Base-by-base conservation (phyloP, 139 green algal genomes). In the Volvox reticuliferus region DNA sequence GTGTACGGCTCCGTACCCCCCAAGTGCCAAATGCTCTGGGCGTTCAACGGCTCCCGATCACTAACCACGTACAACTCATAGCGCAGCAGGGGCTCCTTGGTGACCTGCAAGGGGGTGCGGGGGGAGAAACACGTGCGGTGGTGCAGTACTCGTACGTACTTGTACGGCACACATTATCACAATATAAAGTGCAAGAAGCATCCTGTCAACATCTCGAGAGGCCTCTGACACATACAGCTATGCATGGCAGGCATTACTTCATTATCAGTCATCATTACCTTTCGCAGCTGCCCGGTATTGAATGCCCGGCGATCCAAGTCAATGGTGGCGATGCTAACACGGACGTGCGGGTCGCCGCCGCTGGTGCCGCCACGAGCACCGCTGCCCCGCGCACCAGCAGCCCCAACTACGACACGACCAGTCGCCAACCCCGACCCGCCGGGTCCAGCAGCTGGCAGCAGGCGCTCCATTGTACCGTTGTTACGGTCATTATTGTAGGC, bases 61-160 rank as follows among this genome's bases (percentile, higher is more conserved):
- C 82, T 88, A 19, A 88, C 65, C 32, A 88, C 82, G 82, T 88
- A 88, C 32, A 88, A 33, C 82, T 88, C 82, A 65, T 79, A 88
- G 17, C 82, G 82, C 63, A 88, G 63, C 19, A 88, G 63, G 1
- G 63, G 63, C 82, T 88, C 82, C 63, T 88, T 88, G 12, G 19
- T 63, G 9, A 88, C 82, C 82, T 88, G 82, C 73, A 44, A 24
- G 73, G 30, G 68, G 17, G 68, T 30, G 30, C 9, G 73, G 26
- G 50, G 73, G 73, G 73, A 50, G 73, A 50, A 32, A 24, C 12
- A 12, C n/a, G 73, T 9, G 73, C 44, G 30, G 73, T 50, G 73
- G 26, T 24, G n/a, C 9, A n/a, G n/a, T n/a, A n/a, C n/a, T n/a
- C n/a, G n/a, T n/a, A n/a, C n/a, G n/a, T n/a, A n/a, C n/a, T n/a